Conservation (phyloP, 139 green algal genomes). For the Medakamo hakoo region DNA sequence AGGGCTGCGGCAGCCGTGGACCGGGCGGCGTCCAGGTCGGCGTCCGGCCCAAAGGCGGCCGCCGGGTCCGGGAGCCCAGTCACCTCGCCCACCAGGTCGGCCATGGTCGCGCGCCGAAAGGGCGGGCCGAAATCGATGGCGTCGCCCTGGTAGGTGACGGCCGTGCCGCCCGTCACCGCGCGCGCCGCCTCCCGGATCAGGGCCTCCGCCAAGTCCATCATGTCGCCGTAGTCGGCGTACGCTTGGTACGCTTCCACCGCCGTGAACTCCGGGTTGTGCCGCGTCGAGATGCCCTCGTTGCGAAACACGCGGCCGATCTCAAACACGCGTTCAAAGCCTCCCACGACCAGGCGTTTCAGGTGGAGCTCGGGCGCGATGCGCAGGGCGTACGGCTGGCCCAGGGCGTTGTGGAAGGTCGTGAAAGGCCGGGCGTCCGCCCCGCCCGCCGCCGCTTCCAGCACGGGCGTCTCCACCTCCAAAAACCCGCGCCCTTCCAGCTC, state of each 20-base stretch:
- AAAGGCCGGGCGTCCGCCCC: constrained; percentile 93
- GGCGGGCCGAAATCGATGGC: constrained; percentile 61
- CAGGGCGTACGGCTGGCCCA: constrained; percentile 68
- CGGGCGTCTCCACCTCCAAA: constrained; percentile 64
- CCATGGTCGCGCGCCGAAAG: constrained; percentile 81
- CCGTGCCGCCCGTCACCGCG: constrained; percentile 9
- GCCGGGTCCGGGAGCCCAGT: too few relatives aligned
- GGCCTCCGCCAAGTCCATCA: constrained; percentile 90
- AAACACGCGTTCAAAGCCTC: constrained; percentile 92
- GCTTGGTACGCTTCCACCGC: constrained; percentile 89
- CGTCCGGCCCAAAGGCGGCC: constrained; percentile 37
- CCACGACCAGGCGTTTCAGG: constrained; percentile 79
- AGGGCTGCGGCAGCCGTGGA: constrained; percentile 23
- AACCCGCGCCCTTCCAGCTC: constrained; percentile 66
- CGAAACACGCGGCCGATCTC: constrained; percentile 94
- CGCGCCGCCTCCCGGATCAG: constrained; percentile 48
- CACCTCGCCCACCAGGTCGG: constrained; percentile 77
- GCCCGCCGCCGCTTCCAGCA: constrained; percentile 69
- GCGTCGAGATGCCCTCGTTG: constrained; percentile 85
- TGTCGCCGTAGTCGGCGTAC: constrained; percentile 91
- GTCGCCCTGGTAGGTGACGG: constrained; percentile 63
- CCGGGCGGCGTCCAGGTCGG: constrained; percentile 20
- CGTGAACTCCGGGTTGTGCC: constrained; percentile 99
- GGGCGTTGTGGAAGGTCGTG: constrained; percentile 87
- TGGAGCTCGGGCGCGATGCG: constrained; percentile 98